These are phyloP conservation scores for Bisporella sp. DNA, from an alignment of 2,329 filamentous ascomycete genomes.

Conservation along the genomic window DNA sequence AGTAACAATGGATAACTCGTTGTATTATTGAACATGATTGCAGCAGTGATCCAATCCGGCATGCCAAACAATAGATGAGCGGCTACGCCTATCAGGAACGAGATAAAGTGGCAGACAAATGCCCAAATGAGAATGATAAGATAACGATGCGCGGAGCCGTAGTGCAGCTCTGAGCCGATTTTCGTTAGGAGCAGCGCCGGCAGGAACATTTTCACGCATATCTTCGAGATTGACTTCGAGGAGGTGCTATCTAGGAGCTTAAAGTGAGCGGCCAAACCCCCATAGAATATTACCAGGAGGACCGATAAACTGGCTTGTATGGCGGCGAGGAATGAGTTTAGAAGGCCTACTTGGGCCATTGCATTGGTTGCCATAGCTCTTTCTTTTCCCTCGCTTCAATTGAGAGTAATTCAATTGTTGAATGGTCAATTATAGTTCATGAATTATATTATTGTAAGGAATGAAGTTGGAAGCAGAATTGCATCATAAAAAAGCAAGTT, in stretches of 20 bases:
- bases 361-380: no score
- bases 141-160: conserved; percentile 30
- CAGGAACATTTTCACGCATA: conserved; percentile 41
- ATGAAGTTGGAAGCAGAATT: conserved; percentile 1
- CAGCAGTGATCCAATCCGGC: conserved; percentile 39
- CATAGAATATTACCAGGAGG: conserved; percentile 39
- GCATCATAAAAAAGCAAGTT: not conserved
- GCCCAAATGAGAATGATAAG: conserved; percentile 36
- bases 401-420: no score
- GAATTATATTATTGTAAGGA: not conserved
- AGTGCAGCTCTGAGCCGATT: conserved; percentile 35
- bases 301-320: conserved; percentile 41
- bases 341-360: conserved; percentile 15
- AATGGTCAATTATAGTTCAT: no score
- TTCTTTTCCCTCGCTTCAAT: no score
- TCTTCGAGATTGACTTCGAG: conserved; percentile 36
- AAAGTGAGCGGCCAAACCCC: conserved; percentile 33
- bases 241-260: conserved; percentile 30
- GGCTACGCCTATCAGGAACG: conserved; percentile 33
- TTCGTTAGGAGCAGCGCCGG: conserved; percentile 39
- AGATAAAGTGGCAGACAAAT: conserved; percentile 32
- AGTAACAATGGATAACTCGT: conserved; percentile 40
- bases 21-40: conserved; percentile 43
- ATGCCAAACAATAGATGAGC: conserved; percentile 32
- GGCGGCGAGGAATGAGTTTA: conserved; percentile 36